Conservation (phyloP, 371 early-diverging fungal species). For the Mortierella sp. region DNA sequence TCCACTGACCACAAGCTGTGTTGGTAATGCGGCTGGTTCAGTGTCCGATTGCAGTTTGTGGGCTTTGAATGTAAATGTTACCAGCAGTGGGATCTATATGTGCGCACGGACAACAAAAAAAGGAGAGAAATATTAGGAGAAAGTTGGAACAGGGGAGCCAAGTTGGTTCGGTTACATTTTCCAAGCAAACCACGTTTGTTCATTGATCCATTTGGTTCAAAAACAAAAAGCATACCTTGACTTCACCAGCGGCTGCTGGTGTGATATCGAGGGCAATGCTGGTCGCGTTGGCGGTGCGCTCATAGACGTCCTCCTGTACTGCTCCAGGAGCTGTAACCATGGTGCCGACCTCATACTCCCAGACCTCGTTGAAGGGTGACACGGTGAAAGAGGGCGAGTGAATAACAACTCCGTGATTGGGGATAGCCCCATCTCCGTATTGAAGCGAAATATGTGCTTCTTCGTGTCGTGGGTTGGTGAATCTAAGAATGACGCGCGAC, state of each 20-base stretch:
- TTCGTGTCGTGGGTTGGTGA: slow-evolving; percentile 87
- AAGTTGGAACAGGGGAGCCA: background rate
- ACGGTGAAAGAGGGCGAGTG: slow-evolving; percentile 80
- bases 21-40: slow-evolving; percentile 21
- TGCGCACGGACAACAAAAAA: no score
- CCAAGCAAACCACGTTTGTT: background rate
- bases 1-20: slow-evolving; percentile 44
- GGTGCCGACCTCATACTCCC: slow-evolving; percentile 84
- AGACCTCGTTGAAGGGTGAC: slow-evolving; percentile 84
- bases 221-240: slow-evolving; percentile 20
- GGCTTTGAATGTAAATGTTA: slow-evolving; percentile 70
- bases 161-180: background rate
- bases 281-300: slow-evolving; percentile 71
- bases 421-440: slow-evolving; percentile 36
- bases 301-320: slow-evolving; percentile 65
- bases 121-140: background rate
- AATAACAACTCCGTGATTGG: slow-evolving; percentile 64
- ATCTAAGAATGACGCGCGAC: slow-evolving; percentile 78
- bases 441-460: slow-evolving; percentile 75
- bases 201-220: background rate
- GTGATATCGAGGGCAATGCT: slow-evolving; percentile 72
- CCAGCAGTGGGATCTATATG: slow-evolving; percentile 73
- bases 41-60: slow-evolving; percentile 29
- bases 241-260: slow-evolving; percentile 44
- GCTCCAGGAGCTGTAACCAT: slow-evolving; percentile 40